Percentiles rank a stretch among this genome's conserved stretches.
phyloP scores from a whole-genome alignment of 2,329 filamentous ascomycete species.

The Leptographium wingfieldii region DNA sequence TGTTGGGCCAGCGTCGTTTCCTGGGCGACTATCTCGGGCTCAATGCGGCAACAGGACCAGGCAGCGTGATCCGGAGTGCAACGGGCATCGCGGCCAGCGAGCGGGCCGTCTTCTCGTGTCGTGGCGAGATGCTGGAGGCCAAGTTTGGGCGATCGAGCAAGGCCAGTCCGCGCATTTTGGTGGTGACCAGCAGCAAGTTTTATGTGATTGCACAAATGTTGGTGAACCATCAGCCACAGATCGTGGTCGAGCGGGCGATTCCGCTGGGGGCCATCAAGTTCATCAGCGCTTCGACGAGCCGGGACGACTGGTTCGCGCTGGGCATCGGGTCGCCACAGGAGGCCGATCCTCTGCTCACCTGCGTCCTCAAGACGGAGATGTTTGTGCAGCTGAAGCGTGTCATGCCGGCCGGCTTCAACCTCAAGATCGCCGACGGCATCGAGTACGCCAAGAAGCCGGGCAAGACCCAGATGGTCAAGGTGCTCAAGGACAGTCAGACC shows the following conservation, averaged over 20 bases:
- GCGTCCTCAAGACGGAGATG: slow-evolving; percentile 91
- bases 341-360: slow-evolving; percentile 84
- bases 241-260: slow-evolving; percentile 69
- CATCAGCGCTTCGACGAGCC: slow-evolving; percentile 64
- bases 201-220: slow-evolving; percentile 81
- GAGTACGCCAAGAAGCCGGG: slow-evolving; percentile 97
- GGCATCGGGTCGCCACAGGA: slow-evolving; percentile 84
- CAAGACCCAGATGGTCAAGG: slow-evolving; percentile 81
- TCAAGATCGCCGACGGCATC: slow-evolving; percentile 74
- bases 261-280: slow-evolving; percentile 82
- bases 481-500: slow-evolving; percentile 65
- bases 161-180: slow-evolving; percentile 68
- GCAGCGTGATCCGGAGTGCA: slow-evolving; percentile 65
- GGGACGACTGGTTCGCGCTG: slow-evolving; percentile 95
- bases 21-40: slow-evolving; percentile 90
- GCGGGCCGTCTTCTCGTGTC: slow-evolving; percentile 74
- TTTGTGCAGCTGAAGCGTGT: slow-evolving; percentile 80
- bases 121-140: slow-evolving; percentile 77
- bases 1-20: slow-evolving; percentile 84
- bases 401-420: slow-evolving; percentile 66
- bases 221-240: slow-evolving; percentile 69
- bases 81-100: slow-evolving; percentile 63
- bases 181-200: slow-evolving; percentile 76
- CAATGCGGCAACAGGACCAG: slow-evolving; percentile 66
- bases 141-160: slow-evolving; percentile 97